These are phyloP conservation scores for Isatis tinctoria DNA, from an alignment of 345 rosid genomes.

Conservation along the genomic window DNA sequence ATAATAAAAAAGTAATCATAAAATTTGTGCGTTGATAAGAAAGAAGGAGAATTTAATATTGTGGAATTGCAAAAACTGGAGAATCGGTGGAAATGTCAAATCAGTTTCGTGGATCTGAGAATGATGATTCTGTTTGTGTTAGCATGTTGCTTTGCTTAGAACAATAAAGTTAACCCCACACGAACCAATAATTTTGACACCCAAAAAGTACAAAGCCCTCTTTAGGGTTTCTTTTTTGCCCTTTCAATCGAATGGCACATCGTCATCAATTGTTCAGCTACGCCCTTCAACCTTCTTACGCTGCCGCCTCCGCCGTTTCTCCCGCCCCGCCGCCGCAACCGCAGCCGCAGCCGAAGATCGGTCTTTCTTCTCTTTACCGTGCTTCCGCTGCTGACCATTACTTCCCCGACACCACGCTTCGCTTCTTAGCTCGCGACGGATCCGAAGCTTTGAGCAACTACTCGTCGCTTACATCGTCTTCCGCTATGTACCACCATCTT, in stretches of 20 bases:
- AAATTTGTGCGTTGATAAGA: background rate
- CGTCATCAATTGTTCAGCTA: slow-evolving; percentile 41
- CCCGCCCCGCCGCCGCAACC: slow-evolving; percentile 25
- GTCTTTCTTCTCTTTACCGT: slow-evolving; percentile 29
- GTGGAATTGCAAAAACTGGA: background rate
- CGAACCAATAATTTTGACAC: background rate
- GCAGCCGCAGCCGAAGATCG: background rate
- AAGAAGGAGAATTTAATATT: slow-evolving; percentile 6
- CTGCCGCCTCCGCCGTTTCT: slow-evolving; percentile 27
- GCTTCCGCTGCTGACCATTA: slow-evolving; percentile 25
- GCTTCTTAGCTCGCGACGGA: slow-evolving; percentile 27
- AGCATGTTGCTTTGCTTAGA: background rate
- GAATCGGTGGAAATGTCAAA: slow-evolving; percentile 9
- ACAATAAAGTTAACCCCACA: slow-evolving; percentile 16
- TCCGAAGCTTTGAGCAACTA: slow-evolving; percentile 32
- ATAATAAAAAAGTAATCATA: background rate
- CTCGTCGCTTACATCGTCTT: slow-evolving; percentile 22
- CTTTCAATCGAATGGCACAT: slow-evolving; percentile 39
- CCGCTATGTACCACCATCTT: slow-evolving; percentile 34
- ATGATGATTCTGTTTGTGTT: background rate
- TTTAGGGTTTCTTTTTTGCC: slow-evolving; percentile 29
- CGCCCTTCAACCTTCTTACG: slow-evolving; percentile 28
- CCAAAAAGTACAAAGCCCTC: slow-evolving; percentile 13
- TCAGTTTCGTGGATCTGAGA: slow-evolving; percentile 17
- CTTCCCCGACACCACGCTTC: slow-evolving; percentile 21